A percentile compares a stretch with the other conserved stretches of the same genome.
These are phyloP conservation scores for Tolypocladium paradoxum DNA, from an alignment of 2,329 filamentous ascomycete species.

Conservation along the genomic window DNA sequence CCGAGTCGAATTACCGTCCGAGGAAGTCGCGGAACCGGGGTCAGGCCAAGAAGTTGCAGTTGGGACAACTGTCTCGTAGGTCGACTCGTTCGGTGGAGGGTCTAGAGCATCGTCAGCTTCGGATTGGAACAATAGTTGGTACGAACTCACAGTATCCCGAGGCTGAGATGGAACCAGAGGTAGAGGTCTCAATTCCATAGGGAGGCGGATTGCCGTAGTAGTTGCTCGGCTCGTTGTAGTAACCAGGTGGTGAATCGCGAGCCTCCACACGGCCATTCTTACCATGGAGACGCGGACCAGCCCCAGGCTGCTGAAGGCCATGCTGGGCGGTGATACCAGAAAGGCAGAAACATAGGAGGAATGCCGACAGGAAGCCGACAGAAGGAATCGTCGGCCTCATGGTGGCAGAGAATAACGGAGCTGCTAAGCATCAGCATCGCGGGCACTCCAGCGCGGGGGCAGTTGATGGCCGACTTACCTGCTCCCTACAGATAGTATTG, in stretches of 20 bases:
- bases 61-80: background rate
- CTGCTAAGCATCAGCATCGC: background rate
- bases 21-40: background rate
- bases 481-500: background rate
- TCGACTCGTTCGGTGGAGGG: background rate
- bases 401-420: conserved; percentile 6
- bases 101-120: conserved; percentile 2
- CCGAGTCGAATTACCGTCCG: background rate
- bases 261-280: background rate
- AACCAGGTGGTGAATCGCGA: conserved; percentile 5
- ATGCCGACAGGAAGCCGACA: conserved; percentile 21
- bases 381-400: conserved; percentile 27
- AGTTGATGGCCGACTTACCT: background rate
- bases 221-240: conserved; percentile 8
- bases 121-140: background rate
- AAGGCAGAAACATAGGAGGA: conserved; percentile 10
- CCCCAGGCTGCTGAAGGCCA: background rate
- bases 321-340: background rate
- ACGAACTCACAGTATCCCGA: conserved; percentile 5
- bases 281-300: background rate
- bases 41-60: background rate
- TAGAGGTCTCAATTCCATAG: conserved; percentile 8
- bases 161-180: background rate
- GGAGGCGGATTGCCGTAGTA: conserved; percentile 9
- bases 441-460: background rate